Evolutionary conservation across 1,284 basidiomycete species (phyloP).

Genomic region (Neotropicomus parvogracilis): DNA sequence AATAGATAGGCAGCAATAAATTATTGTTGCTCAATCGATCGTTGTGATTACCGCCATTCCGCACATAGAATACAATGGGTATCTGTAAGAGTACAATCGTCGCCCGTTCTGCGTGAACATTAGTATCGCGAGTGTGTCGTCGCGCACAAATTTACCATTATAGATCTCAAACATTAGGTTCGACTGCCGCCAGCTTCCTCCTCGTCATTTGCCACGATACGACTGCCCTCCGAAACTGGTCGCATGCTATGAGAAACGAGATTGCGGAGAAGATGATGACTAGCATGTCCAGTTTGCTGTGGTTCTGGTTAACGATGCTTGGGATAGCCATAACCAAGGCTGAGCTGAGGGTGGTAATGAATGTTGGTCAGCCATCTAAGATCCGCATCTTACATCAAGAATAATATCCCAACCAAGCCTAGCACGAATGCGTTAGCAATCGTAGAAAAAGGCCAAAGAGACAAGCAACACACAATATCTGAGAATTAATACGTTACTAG

Average conservation of each 20-base stretch:
- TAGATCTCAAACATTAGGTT: slow-evolving; percentile 10
- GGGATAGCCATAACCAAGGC: slow-evolving; percentile 22
- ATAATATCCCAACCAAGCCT: slow-evolving; percentile 24
- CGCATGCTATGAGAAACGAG: slow-evolving; percentile 21
- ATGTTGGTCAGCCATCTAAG: background rate
- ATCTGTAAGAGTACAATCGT: background rate
- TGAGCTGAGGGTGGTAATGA: slow-evolving; percentile 15
- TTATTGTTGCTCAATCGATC: background rate
- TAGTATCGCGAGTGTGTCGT: background rate
- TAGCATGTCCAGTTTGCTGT: slow-evolving; percentile 21
- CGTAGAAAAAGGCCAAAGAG: background rate
- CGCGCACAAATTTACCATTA: background rate
- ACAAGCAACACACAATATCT: slow-evolving; percentile 19
- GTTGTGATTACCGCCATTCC: background rate
- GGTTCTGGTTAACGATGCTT: slow-evolving; percentile 7
- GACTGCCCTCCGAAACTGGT: slow-evolving; percentile 27
- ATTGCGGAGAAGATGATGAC: slow-evolving; percentile 18
- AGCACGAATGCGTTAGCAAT: background rate
- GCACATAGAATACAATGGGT: background rate
- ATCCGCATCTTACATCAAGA: slow-evolving; percentile 20
- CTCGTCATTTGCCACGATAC: slow-evolving; percentile 16
- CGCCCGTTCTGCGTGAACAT: background rate
- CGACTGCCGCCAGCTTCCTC: slow-evolving; percentile 8
- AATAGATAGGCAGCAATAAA: background rate
- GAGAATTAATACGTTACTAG: background rate